A percentile compares a stretch with the other conserved stretches of the same genome.
These are phyloP conservation scores for Tetrastigma voinierianum DNA, from an alignment of 164 flowering plant genomes.

Conservation along the genomic window DNA sequence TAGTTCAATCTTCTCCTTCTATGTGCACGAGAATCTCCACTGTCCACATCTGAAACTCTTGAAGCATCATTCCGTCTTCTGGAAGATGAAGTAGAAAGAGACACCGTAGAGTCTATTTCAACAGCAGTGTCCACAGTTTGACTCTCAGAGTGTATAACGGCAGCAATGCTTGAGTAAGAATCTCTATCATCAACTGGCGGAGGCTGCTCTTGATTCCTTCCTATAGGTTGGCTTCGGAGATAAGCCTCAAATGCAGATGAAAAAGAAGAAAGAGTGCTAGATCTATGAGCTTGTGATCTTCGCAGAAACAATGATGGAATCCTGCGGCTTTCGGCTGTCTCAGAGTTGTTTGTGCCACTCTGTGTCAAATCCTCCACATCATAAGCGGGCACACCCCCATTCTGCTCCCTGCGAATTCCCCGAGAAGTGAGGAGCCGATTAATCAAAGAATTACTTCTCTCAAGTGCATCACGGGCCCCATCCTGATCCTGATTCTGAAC, in stretches of 20 bases:
- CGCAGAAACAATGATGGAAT: constrained; percentile 29
- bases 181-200: constrained; percentile 63
- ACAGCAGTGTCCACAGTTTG: constrained; percentile 62
- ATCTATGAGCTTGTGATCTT: constrained; percentile 38
- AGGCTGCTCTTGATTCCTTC: constrained; percentile 51
- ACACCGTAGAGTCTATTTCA: constrained; percentile 68
- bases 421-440: constrained; percentile 49
- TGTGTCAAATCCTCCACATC: constrained; percentile 46
- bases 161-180: constrained; percentile 76
- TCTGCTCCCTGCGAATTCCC: constrained; percentile 55
- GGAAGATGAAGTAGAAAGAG: constrained; percentile 60
- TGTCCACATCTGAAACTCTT: constrained; percentile 64
- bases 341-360: constrained; percentile 25
- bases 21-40: constrained; percentile 63
- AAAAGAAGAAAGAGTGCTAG: constrained; percentile 26
- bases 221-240: constrained; percentile 31
- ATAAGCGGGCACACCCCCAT: constrained; percentile 22
- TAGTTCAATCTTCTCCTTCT: constrained; percentile 66
- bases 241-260: constrained; percentile 38
- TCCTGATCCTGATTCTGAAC: constrained; percentile 26
- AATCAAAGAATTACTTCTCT: constrained; percentile 37
- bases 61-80: constrained; percentile 56
- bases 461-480: constrained; percentile 23
- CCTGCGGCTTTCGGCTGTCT: constrained; percentile 25
- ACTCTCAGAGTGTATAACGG: constrained; percentile 66